phyloP scores from a whole-genome alignment of 331 rosid genomes.

The Cydonia oblonga region DNA sequence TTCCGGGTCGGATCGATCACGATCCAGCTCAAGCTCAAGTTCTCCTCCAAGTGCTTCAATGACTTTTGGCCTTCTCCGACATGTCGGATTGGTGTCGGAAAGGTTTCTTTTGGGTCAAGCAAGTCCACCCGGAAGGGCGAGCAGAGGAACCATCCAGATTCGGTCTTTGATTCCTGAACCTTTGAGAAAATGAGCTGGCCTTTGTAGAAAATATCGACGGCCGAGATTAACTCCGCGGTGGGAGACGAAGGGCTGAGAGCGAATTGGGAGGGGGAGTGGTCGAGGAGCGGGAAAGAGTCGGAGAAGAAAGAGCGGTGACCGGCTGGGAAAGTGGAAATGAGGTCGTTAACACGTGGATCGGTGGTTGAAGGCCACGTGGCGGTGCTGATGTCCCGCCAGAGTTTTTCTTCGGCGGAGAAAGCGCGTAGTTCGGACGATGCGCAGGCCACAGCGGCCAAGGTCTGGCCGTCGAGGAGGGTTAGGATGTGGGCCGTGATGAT shows the following conservation, averaged over 20 bases:
- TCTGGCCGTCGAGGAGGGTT: conserved; percentile 55
- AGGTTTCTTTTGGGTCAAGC: conserved; percentile 39
- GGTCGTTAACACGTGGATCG: conserved; percentile 14
- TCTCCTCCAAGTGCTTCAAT: conserved; percentile 36
- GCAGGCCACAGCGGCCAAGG: conserved; percentile 47
- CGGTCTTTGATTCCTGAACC: conserved; percentile 27
- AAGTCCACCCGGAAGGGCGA: conserved; percentile 62
- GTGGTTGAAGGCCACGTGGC: conserved; percentile 66
- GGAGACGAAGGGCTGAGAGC: not conserved
- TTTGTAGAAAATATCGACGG: conserved; percentile 54
- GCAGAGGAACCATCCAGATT: conserved; percentile 42
- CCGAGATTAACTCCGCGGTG: conserved; percentile 39
- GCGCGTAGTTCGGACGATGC: conserved; percentile 34
- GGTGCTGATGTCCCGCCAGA: conserved; percentile 50
- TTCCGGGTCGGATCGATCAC: conserved; percentile 41
- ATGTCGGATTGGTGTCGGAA: conserved; percentile 28
- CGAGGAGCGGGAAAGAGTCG: conserved; percentile 50
- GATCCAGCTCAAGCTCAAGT: conserved; percentile 60
- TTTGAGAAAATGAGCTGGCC: conserved; percentile 45
- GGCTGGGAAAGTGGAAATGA: conserved; percentile 44
- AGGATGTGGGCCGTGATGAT: conserved; percentile 62
- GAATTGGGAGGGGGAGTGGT: not conserved
- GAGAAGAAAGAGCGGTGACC: conserved; percentile 61
- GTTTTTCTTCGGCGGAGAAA: conserved; percentile 42
- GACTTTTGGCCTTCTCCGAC: conserved; percentile 18